A percentile compares a stretch with the other conserved stretches of the same genome.
Evolutionary conservation across 1,284 basidiomycete species (phyloP).

Genomic region (Chiua sp.): DNA sequence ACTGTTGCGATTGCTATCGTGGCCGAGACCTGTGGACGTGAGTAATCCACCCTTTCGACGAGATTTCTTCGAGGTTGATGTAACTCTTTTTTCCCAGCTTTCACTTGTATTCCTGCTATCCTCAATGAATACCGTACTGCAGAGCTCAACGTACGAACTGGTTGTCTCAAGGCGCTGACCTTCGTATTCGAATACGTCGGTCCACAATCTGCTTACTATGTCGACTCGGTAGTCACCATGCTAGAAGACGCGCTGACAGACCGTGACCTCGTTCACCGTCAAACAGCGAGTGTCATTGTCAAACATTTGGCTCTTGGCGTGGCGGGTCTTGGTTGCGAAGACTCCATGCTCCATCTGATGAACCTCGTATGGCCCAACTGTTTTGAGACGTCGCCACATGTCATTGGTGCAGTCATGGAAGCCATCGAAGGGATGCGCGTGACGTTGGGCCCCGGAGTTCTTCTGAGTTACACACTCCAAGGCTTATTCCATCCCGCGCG

Average conservation of each 20-base stretch:
- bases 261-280: constrained; percentile 97
- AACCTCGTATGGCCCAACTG: constrained; percentile 99
- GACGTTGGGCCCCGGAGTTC: constrained; percentile 91
- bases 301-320: constrained; percentile 98
- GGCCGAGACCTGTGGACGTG: constrained; percentile 95
- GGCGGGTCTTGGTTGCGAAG: constrained; percentile 96
- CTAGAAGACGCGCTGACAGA: constrained; percentile 98
- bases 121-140: constrained; percentile 98
- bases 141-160: constrained; percentile 98
- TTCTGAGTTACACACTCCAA: constrained; percentile 91
- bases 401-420: constrained; percentile 97
- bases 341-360: constrained; percentile 97
- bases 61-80: constrained; percentile 20
- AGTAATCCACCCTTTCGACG: constrained; percentile 40
- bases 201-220: constrained; percentile 99
- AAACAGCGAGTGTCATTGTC: constrained; percentile 98
- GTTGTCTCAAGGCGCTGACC: constrained; percentile 97
- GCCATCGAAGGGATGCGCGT: constrained; percentile 97
- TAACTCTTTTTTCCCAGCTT: constrained; percentile 60
- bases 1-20: constrained; percentile 99
- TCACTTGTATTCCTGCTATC: constrained; percentile 99
- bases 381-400: constrained; percentile 98
- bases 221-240: constrained; percentile 96
- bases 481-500: constrained; percentile 96
- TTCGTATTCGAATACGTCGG: constrained; percentile 99